Evolutionary conservation across 176 grass and related monocot genomes (phyloP), one percentile per base, ranked within the genome.

Genomic region (Oryza meridionalis): DNA sequence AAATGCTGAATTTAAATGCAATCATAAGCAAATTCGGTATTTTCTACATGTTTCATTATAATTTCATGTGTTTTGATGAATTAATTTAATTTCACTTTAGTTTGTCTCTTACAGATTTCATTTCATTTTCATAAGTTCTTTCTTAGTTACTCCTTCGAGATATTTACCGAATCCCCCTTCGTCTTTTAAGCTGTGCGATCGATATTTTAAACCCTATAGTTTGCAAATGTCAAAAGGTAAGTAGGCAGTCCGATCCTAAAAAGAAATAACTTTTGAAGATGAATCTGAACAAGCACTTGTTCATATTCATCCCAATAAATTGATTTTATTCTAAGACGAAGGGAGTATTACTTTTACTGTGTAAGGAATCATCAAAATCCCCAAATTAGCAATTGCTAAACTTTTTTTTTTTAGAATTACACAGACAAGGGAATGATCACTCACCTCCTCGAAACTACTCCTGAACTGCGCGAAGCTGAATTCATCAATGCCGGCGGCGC

Each of bases 391-490:
- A 11, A 53, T 0, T 72, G 27, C 32, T 69, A 31, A 17, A 15
- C n/a, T n/a, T n/a, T n/a, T n/a, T n/a, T n/a, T n/a, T n/a, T n/a
- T n/a, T n/a, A n/a, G n/a, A n/a, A n/a, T n/a, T n/a, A n/a, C n/a
- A n/a, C n/a, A n/a, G n/a, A n/a, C 7, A 47, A 47, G 6, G 6
- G 21, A 9, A 2, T 42, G 40, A 42, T 61, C 58, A 78, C 77
- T 82, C 22, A 94, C 93, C 93, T 92, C 87, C 68, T 90, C 72
- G 45, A 94, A 88, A 67, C 71, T 92, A 81, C 71, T 90, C 62
- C 82, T 88, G 70, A 92, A 92, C n/a, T 89, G 85, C 11, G 80
- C 51, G 50, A 92, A 90, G 90, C 77, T 92, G 69, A 95, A 92
- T 62, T 88, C 77, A 15, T 85, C 86, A 26, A 84, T 78, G 55